These are phyloP conservation scores for Ceratocystis cubensis DNA, from an alignment of 2,329 filamentous ascomycete species.

Conservation along the genomic window DNA sequence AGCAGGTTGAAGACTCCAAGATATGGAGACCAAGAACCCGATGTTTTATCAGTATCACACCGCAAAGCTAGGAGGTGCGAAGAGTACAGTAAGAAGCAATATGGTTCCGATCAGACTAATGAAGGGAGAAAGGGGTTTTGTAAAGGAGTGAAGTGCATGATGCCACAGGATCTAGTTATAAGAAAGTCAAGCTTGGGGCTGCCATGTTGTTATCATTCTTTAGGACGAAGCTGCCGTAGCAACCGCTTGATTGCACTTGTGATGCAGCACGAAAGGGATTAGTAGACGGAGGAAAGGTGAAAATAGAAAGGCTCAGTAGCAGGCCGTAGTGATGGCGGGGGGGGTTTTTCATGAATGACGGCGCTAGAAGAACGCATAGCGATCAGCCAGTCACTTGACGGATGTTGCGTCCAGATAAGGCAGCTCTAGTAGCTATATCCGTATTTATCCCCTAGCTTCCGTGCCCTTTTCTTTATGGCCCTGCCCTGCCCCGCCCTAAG, in stretches of 20 bases:
- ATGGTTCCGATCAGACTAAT: neutral
- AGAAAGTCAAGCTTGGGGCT: neutral
- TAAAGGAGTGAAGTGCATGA: neutral
- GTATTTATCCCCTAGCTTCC: neutral
- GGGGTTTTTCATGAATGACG: too few species aligned
- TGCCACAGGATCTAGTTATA: neutral
- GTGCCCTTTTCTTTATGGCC: too few species aligned
- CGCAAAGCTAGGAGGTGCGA: neutral
- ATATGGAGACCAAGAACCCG: neutral
- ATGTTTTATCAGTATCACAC: neutral
- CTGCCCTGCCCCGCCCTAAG: too few species aligned
- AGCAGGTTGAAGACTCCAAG: neutral
- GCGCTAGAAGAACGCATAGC: neutral
- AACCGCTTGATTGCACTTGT: too few species aligned
- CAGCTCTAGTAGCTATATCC: neutral
- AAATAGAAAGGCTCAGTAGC: too few species aligned
- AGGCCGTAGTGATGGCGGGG: too few species aligned
- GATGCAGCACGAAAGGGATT: too few species aligned
- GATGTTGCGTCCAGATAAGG: neutral
- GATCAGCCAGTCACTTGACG: neutral
- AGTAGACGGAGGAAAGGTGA: too few species aligned
- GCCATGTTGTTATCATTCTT: neutral
- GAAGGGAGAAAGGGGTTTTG: neutral
- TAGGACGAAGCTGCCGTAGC: neutral
- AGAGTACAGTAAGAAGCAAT: neutral